Percentiles rank a stretch among this genome's conserved stretches.
These are phyloP conservation scores for Mycena olivaceomarginata DNA, from an alignment of 768 basidiomycete species.

Conservation along the genomic window DNA sequence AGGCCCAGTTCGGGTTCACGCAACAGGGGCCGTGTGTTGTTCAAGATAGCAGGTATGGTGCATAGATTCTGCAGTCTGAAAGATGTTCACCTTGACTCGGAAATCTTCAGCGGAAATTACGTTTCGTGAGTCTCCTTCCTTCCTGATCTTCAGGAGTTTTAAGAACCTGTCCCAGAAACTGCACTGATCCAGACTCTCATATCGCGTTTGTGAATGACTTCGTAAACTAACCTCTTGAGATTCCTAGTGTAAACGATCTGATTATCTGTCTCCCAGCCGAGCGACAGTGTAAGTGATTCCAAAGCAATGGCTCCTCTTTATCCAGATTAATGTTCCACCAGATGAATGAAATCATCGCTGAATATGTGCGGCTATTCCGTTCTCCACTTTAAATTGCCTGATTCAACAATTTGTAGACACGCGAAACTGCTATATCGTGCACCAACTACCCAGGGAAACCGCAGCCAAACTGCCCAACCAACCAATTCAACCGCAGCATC, in stretches of 20 bases:
- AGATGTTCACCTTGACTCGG: not conserved
- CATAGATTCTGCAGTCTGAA: not conserved
- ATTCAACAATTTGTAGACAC: not conserved
- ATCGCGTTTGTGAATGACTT: not conserved
- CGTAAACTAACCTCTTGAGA: not conserved
- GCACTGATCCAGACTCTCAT: slow-evolving; percentile 10
- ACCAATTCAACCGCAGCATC: slow-evolving; percentile 8
- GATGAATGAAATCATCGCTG: slow-evolving; percentile 17
- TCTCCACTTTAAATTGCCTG: not conserved
- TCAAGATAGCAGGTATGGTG: not conserved
- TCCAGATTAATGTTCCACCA: not conserved
- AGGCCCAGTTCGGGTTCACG: not conserved
- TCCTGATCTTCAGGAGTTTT: not conserved
- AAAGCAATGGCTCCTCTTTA: not conserved
- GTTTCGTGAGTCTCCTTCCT: not conserved
- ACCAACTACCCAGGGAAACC: not conserved
- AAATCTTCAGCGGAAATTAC: not conserved
- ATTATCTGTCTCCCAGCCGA: not conserved
- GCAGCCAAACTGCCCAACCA: slow-evolving; percentile 2
- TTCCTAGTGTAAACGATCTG: not conserved
- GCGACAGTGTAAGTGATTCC: slow-evolving; percentile 2
- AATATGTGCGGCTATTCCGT: slow-evolving; percentile 8
- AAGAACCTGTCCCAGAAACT: not conserved
- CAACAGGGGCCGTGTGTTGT: not conserved
- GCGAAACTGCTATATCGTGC: slow-evolving; percentile 5